Conservation (phyloP, 2,329 filamentous ascomycete genomes). For the Conoideocrella luteorostrata region DNA sequence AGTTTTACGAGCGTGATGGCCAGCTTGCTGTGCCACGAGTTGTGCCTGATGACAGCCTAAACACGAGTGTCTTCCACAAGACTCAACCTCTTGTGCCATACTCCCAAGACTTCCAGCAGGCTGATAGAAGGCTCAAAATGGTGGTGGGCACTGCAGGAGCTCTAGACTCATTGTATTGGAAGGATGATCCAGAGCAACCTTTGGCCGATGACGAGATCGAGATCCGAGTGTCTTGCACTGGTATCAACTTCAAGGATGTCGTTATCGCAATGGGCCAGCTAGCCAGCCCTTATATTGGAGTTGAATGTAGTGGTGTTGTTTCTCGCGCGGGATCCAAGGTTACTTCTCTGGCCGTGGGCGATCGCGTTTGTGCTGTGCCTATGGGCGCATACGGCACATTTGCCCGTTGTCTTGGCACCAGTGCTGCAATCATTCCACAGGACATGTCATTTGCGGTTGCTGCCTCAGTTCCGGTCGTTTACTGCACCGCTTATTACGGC, state of each 20-base stretch:
- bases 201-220: slow-evolving; percentile 32
- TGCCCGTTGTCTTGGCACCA: slow-evolving; percentile 24
- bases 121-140: slow-evolving; percentile 26
- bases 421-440: slow-evolving; percentile 31
- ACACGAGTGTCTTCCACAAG: slow-evolving; percentile 20
- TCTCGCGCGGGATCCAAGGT: slow-evolving; percentile 53
- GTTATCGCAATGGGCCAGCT: slow-evolving; percentile 36
- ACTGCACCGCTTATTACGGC: slow-evolving; percentile 33
- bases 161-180: slow-evolving; percentile 34
- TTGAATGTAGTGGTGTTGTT: slow-evolving; percentile 34
- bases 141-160: slow-evolving; percentile 32
- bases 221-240: slow-evolving; percentile 35
- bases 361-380: slow-evolving; percentile 59
- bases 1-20: slow-evolving; percentile 23
- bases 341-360: slow-evolving; percentile 57
- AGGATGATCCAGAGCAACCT: slow-evolving; percentile 24
- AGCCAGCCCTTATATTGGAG: slow-evolving; percentile 25
- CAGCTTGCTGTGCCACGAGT: slow-evolving; percentile 22
- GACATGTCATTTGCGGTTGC: slow-evolving; percentile 30
- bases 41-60: slow-evolving; percentile 19
- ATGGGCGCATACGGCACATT: slow-evolving; percentile 27
- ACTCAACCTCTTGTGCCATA: slow-evolving; percentile 20
- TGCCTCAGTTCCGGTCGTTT: slow-evolving; percentile 34
- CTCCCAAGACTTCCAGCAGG: slow-evolving; percentile 31
- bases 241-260: slow-evolving; percentile 41